Evolutionary conservation across 306 rosid species (phyloP).

Genomic region (Cucurbita moschata): DNA sequence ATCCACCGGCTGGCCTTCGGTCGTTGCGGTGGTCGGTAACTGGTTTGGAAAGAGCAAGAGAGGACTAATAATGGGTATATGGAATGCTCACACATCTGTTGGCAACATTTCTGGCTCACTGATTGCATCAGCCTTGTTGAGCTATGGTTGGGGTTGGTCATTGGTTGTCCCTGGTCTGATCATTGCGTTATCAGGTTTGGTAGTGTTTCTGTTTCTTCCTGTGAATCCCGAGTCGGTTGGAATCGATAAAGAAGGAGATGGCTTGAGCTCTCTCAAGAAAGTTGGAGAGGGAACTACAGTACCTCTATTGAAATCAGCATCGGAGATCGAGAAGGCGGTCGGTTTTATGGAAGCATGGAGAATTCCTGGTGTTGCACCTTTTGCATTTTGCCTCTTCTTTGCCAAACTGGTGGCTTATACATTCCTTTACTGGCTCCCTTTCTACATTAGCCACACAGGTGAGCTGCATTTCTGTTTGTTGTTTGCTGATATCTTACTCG

Average conservation of each 20-base stretch:
- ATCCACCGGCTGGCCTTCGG: slow-evolving; percentile 98
- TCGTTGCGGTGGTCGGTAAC: slow-evolving; percentile 83
- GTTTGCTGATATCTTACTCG: background rate
- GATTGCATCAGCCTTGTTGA: slow-evolving; percentile 71
- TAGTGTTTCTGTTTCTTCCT: slow-evolving; percentile 53
- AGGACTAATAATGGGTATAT: slow-evolving; percentile 92
- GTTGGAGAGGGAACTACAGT: slow-evolving; percentile 30
- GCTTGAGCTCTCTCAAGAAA: slow-evolving; percentile 35
- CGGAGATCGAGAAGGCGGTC: slow-evolving; percentile 32
- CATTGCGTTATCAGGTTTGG: slow-evolving; percentile 43
- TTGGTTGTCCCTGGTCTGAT: slow-evolving; percentile 69
- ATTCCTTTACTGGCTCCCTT: slow-evolving; percentile 97
- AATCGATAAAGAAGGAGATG: slow-evolving; percentile 39
- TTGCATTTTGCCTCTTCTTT: slow-evolving; percentile 86
- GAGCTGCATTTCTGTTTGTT: background rate
- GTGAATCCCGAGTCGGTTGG: slow-evolving; percentile 64
- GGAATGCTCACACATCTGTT: slow-evolving; percentile 97
- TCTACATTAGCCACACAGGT: slow-evolving; percentile 91
- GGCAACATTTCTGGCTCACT: slow-evolving; percentile 90
- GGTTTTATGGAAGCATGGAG: slow-evolving; percentile 93
- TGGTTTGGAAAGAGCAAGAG: slow-evolving; percentile 98
- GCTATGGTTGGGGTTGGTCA: slow-evolving; percentile 98
- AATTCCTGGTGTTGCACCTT: slow-evolving; percentile 97
- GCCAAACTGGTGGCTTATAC: slow-evolving; percentile 98
- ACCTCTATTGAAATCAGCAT: slow-evolving; percentile 37